Evolutionary conservation across 2,329 filamentous ascomycete species (phyloP), one percentile per base, ranked within the genome.

Genomic region (Aspergillus unguis): DNA sequence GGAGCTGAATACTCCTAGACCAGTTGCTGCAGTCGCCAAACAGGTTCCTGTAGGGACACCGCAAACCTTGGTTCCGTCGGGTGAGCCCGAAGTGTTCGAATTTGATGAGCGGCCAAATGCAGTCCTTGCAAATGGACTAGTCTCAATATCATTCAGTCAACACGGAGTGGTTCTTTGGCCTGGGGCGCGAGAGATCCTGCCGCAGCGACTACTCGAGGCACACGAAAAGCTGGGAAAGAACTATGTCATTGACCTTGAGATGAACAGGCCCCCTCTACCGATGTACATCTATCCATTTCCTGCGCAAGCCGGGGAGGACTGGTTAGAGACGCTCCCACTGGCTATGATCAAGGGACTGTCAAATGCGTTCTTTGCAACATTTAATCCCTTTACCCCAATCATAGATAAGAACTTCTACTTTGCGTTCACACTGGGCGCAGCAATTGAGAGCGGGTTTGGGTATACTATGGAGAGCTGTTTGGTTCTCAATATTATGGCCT

Each of bases 311-410:
- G 68, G 66, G 3, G 64, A 69, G 6, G 63, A 63, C 33, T 80
- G 77, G 78, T 61, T 81, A 32, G 73, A 77, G 42, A 65, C 66
- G 3, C 68, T 81, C 3, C 75, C 76, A 6, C 62, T 80, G 31
- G 72, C 76, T 0, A 71, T 77, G 37, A 71, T 81, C 49, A 79
- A 77, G 55, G 77, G 77, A 0, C 68, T 82, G n/a, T 74, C 76
- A 6, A 76, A 80, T 64, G 76, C 76, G 0, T 81, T 79, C 54
- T 81, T 81, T 60, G 69, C 75, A n/a, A 77, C 79, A 0, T 81
- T 81, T 57, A 78, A 81, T 58, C 77, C 77, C 0, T 78, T 72
- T 28, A 80, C 75, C 11, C 79, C 79, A 0, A 73, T 80, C 25
- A 72, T 82, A 47, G 79, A 82, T 56, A 77, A 78, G 52, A 73